Percentiles rank a stretch among this genome's conserved stretches.
phyloP scores from a whole-genome alignment of 805 yeast species.

The Kazachstania kunashirensis region DNA sequence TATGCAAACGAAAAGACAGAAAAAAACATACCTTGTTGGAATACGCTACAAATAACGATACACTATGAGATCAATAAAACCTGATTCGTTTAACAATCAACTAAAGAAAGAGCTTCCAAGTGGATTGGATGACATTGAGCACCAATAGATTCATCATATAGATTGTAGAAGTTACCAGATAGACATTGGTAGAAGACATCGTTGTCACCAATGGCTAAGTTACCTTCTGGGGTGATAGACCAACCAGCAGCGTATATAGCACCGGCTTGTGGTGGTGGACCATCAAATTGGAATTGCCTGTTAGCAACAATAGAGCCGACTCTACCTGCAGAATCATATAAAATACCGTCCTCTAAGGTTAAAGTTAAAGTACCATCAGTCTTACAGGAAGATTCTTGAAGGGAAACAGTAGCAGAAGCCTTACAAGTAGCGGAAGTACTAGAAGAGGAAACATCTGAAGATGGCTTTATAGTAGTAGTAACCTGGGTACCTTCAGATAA shows the following conservation, averaged over 20 bases:
- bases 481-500: slow-evolving; percentile 33
- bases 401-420: slow-evolving; percentile 16
- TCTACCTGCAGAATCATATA: slow-evolving; percentile 48
- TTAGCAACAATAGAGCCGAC: slow-evolving; percentile 61
- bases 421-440: slow-evolving; percentile 15
- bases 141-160: slow-evolving; percentile 48
- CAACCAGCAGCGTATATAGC: slow-evolving; percentile 52
- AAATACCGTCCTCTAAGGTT: slow-evolving; percentile 38
- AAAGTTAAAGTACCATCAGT: slow-evolving; percentile 39
- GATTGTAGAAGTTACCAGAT: slow-evolving; percentile 59
- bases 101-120: slow-evolving; percentile 41
- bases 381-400: slow-evolving; percentile 28
- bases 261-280: slow-evolving; percentile 67
- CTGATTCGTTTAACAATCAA: slow-evolving; percentile 26
- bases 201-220: slow-evolving; percentile 47
- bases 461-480: slow-evolving; percentile 12
- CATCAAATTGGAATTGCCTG: slow-evolving; percentile 68
- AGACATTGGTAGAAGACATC: slow-evolving; percentile 54
- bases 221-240: slow-evolving; percentile 41
- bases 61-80: background rate
- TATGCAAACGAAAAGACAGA: too few species aligned
- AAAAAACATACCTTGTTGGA: too few species aligned
- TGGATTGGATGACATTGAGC: slow-evolving; percentile 48
- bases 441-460: slow-evolving; percentile 15
- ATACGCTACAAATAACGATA: background rate